These are phyloP conservation scores for Fusarium euwallaceae DNA, from an alignment of 2,329 filamentous ascomycete genomes.

Conservation along the genomic window DNA sequence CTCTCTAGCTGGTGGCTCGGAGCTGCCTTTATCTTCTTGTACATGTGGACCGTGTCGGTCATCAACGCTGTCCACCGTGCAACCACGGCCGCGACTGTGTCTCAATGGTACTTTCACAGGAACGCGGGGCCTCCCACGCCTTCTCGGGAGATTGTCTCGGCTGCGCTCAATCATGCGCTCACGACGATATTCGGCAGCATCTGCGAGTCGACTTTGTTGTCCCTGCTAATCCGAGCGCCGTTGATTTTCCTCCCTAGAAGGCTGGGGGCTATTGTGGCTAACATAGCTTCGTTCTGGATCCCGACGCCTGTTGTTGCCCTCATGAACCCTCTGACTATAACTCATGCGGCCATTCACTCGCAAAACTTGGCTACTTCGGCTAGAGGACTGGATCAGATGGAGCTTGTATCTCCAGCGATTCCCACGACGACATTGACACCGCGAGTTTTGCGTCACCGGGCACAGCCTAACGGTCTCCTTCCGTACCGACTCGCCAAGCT, in stretches of 20 bases:
- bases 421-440: constrained; percentile 80
- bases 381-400: constrained; percentile 83
- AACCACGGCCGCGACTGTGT: constrained; percentile 93
- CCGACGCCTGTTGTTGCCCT: constrained; percentile 87
- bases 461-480: constrained; percentile 70
- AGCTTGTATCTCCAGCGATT: constrained; percentile 79
- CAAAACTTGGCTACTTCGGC: constrained; percentile 83
- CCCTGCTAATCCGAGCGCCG: constrained; percentile 85
- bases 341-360: constrained; percentile 94
- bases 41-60: constrained; percentile 93
- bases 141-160: constrained; percentile 83
- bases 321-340: constrained; percentile 92
- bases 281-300: constrained; percentile 83
- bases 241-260: constrained; percentile 85
- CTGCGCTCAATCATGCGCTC: constrained; percentile 83
- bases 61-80: constrained; percentile 90
- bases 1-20: constrained; percentile 95
- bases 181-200: constrained; percentile 94
- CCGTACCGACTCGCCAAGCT: constrained; percentile 93
- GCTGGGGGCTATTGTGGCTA: constrained; percentile 72
- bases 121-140: constrained; percentile 82
- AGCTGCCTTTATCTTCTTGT: constrained; percentile 91
- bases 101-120: constrained; percentile 99
- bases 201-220: constrained; percentile 86
- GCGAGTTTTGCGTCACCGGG: constrained; percentile 60